A percentile compares a stretch with the other conserved stretches of the same genome.
These are phyloP conservation scores for Venturia effusa DNA, from an alignment of 2,329 filamentous ascomycete species.

Conservation along the genomic window DNA sequence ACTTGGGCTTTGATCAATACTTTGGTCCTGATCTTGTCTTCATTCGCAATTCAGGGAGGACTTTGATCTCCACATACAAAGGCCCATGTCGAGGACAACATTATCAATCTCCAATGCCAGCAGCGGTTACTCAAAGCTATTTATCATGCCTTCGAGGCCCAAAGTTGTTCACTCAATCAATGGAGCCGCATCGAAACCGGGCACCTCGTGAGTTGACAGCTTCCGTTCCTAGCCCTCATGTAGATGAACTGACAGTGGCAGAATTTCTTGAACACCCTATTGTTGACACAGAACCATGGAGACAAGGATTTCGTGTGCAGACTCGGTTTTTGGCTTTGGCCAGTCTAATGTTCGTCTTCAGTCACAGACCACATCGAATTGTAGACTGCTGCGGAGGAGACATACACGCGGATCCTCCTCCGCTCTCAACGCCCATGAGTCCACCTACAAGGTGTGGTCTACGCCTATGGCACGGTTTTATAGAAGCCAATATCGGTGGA, in stretches of 20 bases:
- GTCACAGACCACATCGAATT: neutral
- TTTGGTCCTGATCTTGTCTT: conserved; percentile 70
- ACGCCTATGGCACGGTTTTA: neutral
- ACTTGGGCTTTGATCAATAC: conserved; percentile 81
- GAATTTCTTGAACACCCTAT: neutral
- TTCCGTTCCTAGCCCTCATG: neutral
- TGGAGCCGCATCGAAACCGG: neutral
- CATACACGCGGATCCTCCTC: neutral
- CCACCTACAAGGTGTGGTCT: neutral
- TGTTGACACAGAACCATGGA: neutral
- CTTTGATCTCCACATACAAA: conserved; percentile 3
- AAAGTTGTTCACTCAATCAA: neutral
- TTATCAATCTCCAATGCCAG: neutral
- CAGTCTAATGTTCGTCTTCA: neutral
- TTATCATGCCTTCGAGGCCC: neutral
- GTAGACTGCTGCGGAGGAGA: neutral
- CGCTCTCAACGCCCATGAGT: neutral
- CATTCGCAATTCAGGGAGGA: conserved; percentile 86
- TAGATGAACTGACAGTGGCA: neutral
- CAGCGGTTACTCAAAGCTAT: neutral
- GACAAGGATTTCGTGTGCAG: neutral
- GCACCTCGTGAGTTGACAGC: neutral
- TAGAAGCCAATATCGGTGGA: neutral
- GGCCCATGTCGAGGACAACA: neutral
- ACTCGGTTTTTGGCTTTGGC: neutral